Base-by-base conservation (phyloP, 257 asterid species). In the Nicotiana knightiana region DNA sequence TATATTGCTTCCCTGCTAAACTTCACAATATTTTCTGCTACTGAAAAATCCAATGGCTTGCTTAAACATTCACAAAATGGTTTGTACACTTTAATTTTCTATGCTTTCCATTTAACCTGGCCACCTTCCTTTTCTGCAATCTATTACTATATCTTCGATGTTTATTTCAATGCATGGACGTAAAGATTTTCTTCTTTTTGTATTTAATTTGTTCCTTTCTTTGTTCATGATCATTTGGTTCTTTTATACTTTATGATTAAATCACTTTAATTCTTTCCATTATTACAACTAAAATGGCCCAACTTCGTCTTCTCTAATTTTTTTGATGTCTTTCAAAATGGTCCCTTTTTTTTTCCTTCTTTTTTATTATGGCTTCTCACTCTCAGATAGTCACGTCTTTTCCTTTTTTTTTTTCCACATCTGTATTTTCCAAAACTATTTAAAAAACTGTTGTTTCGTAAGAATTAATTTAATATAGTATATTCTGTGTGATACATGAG, bases 1-100 rank as follows among this genome's bases (percentile, higher is more conserved):
- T 21, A 73, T 30, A 39, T 39, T 68, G 13, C 21, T 39, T 48
- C 26, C 77, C 13, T 32, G 9, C 32, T 37, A 39, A 39, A 5
- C 54, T 67, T 67, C 4, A 67, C 15, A 55, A 11, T 62, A 0
- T 24, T 62, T 62, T 62, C 10, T 75, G 79, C 43, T 39, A 21
- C 43, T n/a, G 46, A 81, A 68, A 81, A 81, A 61, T 65, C 57
- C 59, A 73, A 85, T 83, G 85, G 81, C 87, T 63, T 85, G 86
- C 88, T 86, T 83, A 75, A 85, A 67, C 67, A 51, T 85, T 65
- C 46, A 66, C 9, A 80, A 80, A 53, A 51, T 80, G 91, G 91
- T 88, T 71, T 75, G 91, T 81, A 68, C 32, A 57, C 1, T 53
- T 10, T 21, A 21, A 21, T 21, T 21, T 30, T 33, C 8, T 39